A percentile compares a stretch with the other conserved stretches of the same genome.
These are phyloP conservation scores for Takakia lepidozioides DNA, from an alignment of 225 moss, liverwort and hornwort species.

Conservation along the genomic window DNA sequence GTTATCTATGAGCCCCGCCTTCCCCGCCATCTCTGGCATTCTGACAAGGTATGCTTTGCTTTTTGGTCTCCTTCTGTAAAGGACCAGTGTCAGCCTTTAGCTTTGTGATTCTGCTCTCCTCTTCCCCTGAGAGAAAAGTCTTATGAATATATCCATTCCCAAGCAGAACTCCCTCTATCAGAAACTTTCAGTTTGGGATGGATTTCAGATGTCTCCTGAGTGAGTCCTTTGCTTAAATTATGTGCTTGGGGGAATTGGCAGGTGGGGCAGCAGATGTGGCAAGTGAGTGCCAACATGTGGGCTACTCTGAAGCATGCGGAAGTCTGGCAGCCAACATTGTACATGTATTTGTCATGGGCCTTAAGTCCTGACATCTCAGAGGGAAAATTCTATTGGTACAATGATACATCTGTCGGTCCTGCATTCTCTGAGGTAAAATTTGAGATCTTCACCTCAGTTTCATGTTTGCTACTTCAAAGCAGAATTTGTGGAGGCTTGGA, in stretches of 20 bases:
- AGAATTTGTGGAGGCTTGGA: too few relatives aligned
- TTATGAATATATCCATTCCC: too few relatives aligned
- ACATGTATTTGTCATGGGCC: slow-evolving; percentile 84
- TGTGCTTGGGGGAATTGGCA: slow-evolving; percentile 14
- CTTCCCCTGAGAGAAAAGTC: too few relatives aligned
- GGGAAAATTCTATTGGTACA: slow-evolving; percentile 96
- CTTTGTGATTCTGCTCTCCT: too few relatives aligned
- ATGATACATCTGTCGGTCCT: slow-evolving; percentile 59
- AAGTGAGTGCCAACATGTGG: slow-evolving; percentile 64
- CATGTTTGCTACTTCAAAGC: too few relatives aligned
- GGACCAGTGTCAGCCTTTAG: too few relatives aligned
- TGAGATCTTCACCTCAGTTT: too few relatives aligned
- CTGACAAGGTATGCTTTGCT: slow-evolving; percentile 35
- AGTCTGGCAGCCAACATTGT: slow-evolving; percentile 87
- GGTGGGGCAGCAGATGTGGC: slow-evolving; percentile 67
- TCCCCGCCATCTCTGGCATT: slow-evolving; percentile 49
- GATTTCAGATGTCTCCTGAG: too few relatives aligned
- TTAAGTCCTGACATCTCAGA: slow-evolving; percentile 74
- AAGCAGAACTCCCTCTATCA: too few relatives aligned
- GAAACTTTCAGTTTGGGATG: too few relatives aligned
- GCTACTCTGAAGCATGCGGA: slow-evolving; percentile 57
- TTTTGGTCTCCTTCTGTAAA: too few relatives aligned
- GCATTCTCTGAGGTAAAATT: slow-evolving; percentile 88
- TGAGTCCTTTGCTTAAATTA: too few relatives aligned
- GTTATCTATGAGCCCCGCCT: slow-evolving; percentile 70